These are phyloP conservation scores for Fusarium incarnatum DNA, from an alignment of 2,329 filamentous ascomycete species.

Conservation along the genomic window DNA sequence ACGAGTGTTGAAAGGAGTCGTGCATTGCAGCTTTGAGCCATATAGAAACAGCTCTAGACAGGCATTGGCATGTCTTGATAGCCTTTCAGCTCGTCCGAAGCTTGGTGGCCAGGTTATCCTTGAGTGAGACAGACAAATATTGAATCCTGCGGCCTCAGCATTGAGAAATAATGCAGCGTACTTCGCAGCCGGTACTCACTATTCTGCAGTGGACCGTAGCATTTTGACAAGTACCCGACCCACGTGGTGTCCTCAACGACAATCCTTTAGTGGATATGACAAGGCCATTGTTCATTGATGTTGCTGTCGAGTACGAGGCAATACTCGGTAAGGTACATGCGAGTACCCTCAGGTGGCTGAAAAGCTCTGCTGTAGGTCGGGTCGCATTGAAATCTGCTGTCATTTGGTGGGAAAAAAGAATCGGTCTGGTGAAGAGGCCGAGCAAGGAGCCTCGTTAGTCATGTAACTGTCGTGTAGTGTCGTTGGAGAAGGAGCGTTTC, in stretches of 20 bases:
- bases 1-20: slow-evolving; percentile 32
- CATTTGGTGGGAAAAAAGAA: slow-evolving; percentile 28
- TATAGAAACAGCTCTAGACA: slow-evolving; percentile 12
- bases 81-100: not conserved
- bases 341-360: slow-evolving; percentile 25
- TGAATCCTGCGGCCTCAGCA: not conserved
- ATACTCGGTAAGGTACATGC: not conserved
- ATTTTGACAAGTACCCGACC: slow-evolving; percentile 22
- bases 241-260: not conserved
- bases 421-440: slow-evolving; percentile 43
- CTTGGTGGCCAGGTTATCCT: slow-evolving; percentile 1
- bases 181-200: slow-evolving; percentile 15
- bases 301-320: slow-evolving; percentile 1
- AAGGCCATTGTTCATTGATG: slow-evolving; percentile 5
- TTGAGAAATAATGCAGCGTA: slow-evolving; percentile 12
- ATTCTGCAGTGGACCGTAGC: slow-evolving; percentile 21
- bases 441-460: slow-evolving; percentile 6
- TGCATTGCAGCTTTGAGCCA: slow-evolving; percentile 10
- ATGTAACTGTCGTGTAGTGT: slow-evolving; percentile 35
- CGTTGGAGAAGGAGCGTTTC: slow-evolving; percentile 39
- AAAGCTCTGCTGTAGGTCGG: slow-evolving; percentile 28
- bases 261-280: slow-evolving; percentile 9
- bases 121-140: slow-evolving; percentile 17
- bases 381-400: slow-evolving; percentile 19
- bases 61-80: slow-evolving; percentile 21